Base-by-base conservation (phyloP, 768 basidiomycete species). In the Kwoniella mangroviensis region DNA sequence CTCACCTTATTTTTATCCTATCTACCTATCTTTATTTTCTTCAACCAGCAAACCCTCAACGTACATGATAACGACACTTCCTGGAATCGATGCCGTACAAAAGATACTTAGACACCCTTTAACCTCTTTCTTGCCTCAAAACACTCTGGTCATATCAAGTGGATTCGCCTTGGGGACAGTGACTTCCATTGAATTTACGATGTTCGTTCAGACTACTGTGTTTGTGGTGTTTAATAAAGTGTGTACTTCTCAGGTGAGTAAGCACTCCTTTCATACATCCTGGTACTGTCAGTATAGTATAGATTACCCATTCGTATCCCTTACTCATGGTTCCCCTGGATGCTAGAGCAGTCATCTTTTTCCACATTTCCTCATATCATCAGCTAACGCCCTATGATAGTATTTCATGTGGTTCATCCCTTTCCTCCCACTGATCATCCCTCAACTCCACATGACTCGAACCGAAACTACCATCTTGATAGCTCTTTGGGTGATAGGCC, bases 141-240 rank as follows among this genome's bases (percentile, higher is more conserved):
- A 93, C 86, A 81, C 83, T 0, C 85, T 97, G 4, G 86, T 92
- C 0, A 80, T 92, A 0, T 88, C 89, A 0, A 84, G 89, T 2
- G 95, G 96, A 2, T 81, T 95, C n/a, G 77, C 89, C 0, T 89
- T 94, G 34, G 34, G 34, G 34, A 58, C 90, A 90, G 3, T 81
- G 13, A 51, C 34, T 65, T 85, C 84, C 52, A 85, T 98, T 3
- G 86, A 89, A 9, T 91, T 94, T 73, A 86, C 91, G 3, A 96
- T 92, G 92, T 94, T 97, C 79, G 86, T 95, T 13, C 95, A 98
- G 83, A 98, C 97, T 2, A 87, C 87, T 45, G 84, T 88, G 0
- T 98, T 99, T 77, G 95, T 98, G n/a, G 84, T 93, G 9, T 96
- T 98, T 85, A 99, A 98, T 83, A 95, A 96, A 83, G 97, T 99